Base-by-base conservation (phyloP, 495 filamentous ascomycete genomes). In the Parmelia sp. region DNA sequence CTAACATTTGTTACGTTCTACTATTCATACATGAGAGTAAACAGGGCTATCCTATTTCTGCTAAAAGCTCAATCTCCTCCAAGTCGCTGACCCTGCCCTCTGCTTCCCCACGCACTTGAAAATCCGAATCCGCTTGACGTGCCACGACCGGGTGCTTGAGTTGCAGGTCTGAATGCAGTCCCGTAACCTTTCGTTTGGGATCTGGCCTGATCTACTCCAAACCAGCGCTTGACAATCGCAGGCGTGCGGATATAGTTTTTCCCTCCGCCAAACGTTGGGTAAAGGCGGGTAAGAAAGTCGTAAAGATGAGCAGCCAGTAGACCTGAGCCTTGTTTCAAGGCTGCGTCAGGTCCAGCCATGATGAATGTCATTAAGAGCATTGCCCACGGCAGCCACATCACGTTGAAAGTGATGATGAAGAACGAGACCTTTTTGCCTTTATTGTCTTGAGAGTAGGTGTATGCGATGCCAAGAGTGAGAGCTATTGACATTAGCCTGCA, bases 381-480 rank as follows among this genome's bases (percentile, higher is more conserved):
- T 65, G 85, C 87, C 75, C 82, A 90, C 27, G 92, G 92, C 35
- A 92, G 74, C 71, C 82, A 84, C 66, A 89, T 85, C 3, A 88
- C 84, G 6, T 86, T 87, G 64, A 97, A 88, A 15, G 84, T 85
- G 65, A 96, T 77, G 69, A 97, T 77, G 74, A 88, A 89, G 73
- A 92, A 90, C 40, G 74, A 83, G 11, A 86, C 78, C 66, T 86
- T 86, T 64, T 75, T 78, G 60, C 88, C 87, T 57, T 89, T 85
- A 73, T 92, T 89, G 64, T 93, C 91, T 74, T 95, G 91, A 14
- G 83, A 80, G 55, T 84, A 89, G 17, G 90, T 96, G 74, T 93
- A 96, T 65, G 84, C 83, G 53, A 94, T 80, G 23, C 89, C 90
- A 49, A 95, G 76, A 58, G 88, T 85, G 60, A 97, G 80, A 27